A percentile compares a stretch with the other conserved stretches of the same genome.
Conservation (phyloP, 495 filamentous ascomycete species). For the Talaromyces thailandensis region DNA sequence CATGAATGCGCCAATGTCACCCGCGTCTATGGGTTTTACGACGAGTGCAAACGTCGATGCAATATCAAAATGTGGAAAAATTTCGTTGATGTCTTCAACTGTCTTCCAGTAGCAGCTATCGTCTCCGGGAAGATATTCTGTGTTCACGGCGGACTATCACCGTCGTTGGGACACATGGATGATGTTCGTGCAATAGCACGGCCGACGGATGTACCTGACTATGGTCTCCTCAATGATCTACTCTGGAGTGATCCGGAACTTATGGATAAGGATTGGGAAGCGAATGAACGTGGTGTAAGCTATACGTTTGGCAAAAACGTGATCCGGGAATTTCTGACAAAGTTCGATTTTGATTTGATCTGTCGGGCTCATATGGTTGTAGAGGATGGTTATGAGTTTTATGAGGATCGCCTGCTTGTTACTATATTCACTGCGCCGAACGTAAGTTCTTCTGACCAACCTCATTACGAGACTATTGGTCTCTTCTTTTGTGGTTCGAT, state of each 20-base stretch:
- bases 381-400: slow-evolving; percentile 99
- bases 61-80: slow-evolving; percentile 99
- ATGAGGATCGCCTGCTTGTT: slow-evolving; percentile 87
- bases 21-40: slow-evolving; percentile 97
- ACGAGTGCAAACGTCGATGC: slow-evolving; percentile 95
- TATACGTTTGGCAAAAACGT: slow-evolving; percentile 99
- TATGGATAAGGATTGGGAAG: slow-evolving; percentile 96
- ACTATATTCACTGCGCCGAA: slow-evolving; percentile 98
- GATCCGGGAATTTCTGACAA: slow-evolving; percentile 90
- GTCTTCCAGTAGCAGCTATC: slow-evolving; percentile 88
- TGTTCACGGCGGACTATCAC: slow-evolving; percentile 93
- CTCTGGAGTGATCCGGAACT: slow-evolving; percentile 98
- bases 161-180: slow-evolving; percentile 90
- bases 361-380: slow-evolving; percentile 99
- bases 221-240: slow-evolving; percentile 90
- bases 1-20: slow-evolving; percentile 99
- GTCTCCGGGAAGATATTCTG: slow-evolving; percentile 99
- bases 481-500: neutral
- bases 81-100: slow-evolving; percentile 97
- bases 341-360: slow-evolving; percentile 94
- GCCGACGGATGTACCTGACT: slow-evolving; percentile 96
- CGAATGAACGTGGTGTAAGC: slow-evolving; percentile 93
- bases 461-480: neutral
- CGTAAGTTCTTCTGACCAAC: slow-evolving; percentile 44
- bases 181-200: slow-evolving; percentile 94